Evolutionary conservation across 768 basidiomycete species (phyloP).

Genomic region (Xerocomellus chrysenteron): DNA sequence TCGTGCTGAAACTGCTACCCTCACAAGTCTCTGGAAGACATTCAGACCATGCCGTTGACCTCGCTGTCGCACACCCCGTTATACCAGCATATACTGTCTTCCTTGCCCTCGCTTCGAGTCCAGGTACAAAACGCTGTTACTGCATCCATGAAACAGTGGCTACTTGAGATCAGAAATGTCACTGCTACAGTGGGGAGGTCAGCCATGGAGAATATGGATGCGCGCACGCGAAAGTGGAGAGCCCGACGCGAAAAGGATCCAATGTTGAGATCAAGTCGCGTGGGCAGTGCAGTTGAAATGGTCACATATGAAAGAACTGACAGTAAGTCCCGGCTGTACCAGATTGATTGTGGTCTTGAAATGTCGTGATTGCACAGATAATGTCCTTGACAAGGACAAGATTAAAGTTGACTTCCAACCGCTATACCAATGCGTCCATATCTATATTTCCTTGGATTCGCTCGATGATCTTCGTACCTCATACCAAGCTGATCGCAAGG

Average conservation of each 20-base stretch:
- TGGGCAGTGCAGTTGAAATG: slow-evolving; percentile 90
- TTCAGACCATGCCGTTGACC: slow-evolving; percentile 84
- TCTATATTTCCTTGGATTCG: slow-evolving; percentile 89
- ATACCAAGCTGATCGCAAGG: slow-evolving; percentile 98
- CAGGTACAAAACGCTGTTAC: slow-evolving; percentile 94
- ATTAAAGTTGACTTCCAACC: slow-evolving; percentile 92
- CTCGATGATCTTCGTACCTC: slow-evolving; percentile 85
- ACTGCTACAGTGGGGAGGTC: slow-evolving; percentile 82
- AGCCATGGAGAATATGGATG: slow-evolving; percentile 89
- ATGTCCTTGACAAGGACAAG: slow-evolving; percentile 89
- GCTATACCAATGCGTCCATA: slow-evolving; percentile 94
- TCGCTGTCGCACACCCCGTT: slow-evolving; percentile 91
- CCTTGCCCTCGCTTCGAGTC: slow-evolving; percentile 82
- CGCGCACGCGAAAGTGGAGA: slow-evolving; percentile 80
- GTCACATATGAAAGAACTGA: slow-evolving; percentile 93
- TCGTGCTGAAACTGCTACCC: slow-evolving; percentile 30
- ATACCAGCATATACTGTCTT: slow-evolving; percentile 87
- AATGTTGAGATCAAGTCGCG: slow-evolving; percentile 67
- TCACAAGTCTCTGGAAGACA: slow-evolving; percentile 88
- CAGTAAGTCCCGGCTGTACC: slow-evolving; percentile 53
- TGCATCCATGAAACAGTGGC: slow-evolving; percentile 94
- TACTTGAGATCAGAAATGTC: slow-evolving; percentile 89
- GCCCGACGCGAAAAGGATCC: slow-evolving; percentile 81
- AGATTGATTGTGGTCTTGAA: slow-evolving; percentile 8
- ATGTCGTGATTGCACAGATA: slow-evolving; percentile 47